Percentiles rank a stretch among this genome's conserved stretches.
These are phyloP conservation scores for Candida xyloterini DNA, from an alignment of 805 yeast genomes.

Conservation along the genomic window DNA sequence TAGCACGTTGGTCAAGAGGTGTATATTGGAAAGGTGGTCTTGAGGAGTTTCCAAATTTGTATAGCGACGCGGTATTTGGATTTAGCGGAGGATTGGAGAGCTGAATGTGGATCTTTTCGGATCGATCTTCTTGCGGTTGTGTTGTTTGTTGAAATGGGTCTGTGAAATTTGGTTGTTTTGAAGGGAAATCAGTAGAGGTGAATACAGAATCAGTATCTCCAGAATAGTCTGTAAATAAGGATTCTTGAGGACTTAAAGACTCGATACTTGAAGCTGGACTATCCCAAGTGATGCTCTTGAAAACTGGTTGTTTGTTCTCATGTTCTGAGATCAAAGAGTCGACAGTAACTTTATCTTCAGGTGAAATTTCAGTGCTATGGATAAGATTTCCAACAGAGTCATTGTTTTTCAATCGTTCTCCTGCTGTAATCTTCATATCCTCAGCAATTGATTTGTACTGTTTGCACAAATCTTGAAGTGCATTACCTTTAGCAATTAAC, in stretches of 20 bases:
- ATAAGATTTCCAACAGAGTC: slow-evolving; percentile 27
- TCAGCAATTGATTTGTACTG: slow-evolving; percentile 57
- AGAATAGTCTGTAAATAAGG: slow-evolving; percentile 9
- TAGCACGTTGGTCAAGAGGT: slow-evolving; percentile 51
- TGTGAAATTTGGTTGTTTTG: no score
- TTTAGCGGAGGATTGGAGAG: slow-evolving; percentile 25
- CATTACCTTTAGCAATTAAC: slow-evolving; percentile 55
- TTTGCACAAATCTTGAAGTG: slow-evolving; percentile 50
- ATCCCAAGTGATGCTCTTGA: slow-evolving; percentile 21
- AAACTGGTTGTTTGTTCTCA: slow-evolving; percentile 14
- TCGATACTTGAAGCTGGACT: neutral
- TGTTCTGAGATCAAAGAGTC: slow-evolving; percentile 18
- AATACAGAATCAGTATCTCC: slow-evolving; percentile 4
- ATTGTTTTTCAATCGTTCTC: slow-evolving; percentile 40
- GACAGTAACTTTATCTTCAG: slow-evolving; percentile 21
- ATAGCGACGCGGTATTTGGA: slow-evolving; percentile 28
- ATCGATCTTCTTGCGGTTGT: neutral
- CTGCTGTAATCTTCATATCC: slow-evolving; percentile 61
- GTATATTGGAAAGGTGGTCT: slow-evolving; percentile 46
- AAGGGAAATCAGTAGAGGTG: neutral
- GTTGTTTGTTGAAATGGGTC: neutral
- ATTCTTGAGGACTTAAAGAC: slow-evolving; percentile 1
- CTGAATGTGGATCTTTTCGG: slow-evolving; percentile 10
- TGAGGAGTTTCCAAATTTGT: slow-evolving; percentile 22
- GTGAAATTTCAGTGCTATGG: slow-evolving; percentile 21